Evolutionary conservation across 1,284 basidiomycete species (phyloP), one percentile per base, ranked within the genome.

Genomic region (Spongiforma sp.): DNA sequence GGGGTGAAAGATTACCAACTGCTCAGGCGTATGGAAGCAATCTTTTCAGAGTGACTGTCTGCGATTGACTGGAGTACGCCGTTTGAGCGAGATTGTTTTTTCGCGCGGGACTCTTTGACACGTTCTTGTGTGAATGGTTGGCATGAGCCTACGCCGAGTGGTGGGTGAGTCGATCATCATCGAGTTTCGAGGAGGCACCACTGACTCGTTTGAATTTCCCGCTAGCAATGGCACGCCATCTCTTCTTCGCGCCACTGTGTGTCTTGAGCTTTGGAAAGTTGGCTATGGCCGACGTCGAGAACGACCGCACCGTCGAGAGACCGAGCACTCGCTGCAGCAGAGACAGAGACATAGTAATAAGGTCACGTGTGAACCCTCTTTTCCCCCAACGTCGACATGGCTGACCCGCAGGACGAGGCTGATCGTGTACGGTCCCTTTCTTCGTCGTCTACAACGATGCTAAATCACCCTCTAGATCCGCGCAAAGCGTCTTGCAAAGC

Each of bases 401-500:
- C 12, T 21, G 81, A 85, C 69, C 88, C 89, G 1, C 85, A 87
- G 66, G 88, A 90, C 62, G 92, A 94, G 78, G 91, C 91, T 21
- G 92, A 93, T 72, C 84, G 89, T 59, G 92, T 93, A 83, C 64
- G 77, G 64, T 54, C 39, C 34, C 10, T 2, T 24, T 14, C 6
- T 5, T 8, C 26, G 7, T 5, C 5, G 6, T 28, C 7, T 9
- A 37, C 56, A 52, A 60, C 41, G 59, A 61, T 48, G 7, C 57
- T 65, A 10, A 67, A 32, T 46, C 12, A 4, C 52, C 10, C 19
- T 34, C 12, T 75, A 96, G 94, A 95, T 96, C 73, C 93, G 94
- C 68, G 79, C 93, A 76, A 96, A 95, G 79, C 88, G 94, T 64
- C 83, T 96, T 48, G 94, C 91, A 53, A 92, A 91, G 73, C 82